Evolutionary conservation across 306 rosid genomes (phyloP).

Genomic region (Rosa chinensis): DNA sequence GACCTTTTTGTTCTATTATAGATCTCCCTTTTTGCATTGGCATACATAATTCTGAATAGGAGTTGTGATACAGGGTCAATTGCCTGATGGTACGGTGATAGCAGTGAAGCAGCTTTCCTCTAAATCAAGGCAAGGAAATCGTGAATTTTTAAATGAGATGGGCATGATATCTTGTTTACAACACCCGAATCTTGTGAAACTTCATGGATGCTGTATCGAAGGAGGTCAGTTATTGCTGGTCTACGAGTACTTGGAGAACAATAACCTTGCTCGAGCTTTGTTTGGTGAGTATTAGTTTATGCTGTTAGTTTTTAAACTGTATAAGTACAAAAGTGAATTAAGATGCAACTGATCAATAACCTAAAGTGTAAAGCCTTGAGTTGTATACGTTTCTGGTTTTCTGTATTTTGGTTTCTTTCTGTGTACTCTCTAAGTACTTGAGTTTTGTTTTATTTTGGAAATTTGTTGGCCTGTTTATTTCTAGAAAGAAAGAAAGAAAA

Average conservation of each 20-base stretch:
- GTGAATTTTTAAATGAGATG: conserved; percentile 73
- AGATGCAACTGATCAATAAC: neutral
- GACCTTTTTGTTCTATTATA: neutral
- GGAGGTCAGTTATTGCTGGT: conserved; percentile 63
- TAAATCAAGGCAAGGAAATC: conserved; percentile 68
- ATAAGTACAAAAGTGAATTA: neutral
- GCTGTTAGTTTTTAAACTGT: neutral
- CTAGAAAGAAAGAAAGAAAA: too few species aligned
- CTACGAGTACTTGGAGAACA: conserved; percentile 76
- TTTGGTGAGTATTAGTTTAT: conserved; percentile 46
- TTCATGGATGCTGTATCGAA: conserved; percentile 69
- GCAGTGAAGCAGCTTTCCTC: conserved; percentile 80
- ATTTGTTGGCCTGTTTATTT: neutral
- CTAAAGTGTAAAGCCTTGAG: neutral
- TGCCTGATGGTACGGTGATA: conserved; percentile 58
- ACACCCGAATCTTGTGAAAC: conserved; percentile 82
- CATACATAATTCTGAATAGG: conserved; percentile 3
- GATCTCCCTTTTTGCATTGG: conserved; percentile 8
- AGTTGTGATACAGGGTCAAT: conserved; percentile 49
- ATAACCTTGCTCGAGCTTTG: conserved; percentile 65
- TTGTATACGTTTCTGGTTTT: neutral
- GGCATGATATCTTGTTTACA: conserved; percentile 69
- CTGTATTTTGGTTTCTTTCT: neutral
- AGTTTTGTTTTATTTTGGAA: neutral
- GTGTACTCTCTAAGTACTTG: neutral